Conservation (phyloP, 2,329 filamentous ascomycete genomes). For the Claviceps spartinae region DNA sequence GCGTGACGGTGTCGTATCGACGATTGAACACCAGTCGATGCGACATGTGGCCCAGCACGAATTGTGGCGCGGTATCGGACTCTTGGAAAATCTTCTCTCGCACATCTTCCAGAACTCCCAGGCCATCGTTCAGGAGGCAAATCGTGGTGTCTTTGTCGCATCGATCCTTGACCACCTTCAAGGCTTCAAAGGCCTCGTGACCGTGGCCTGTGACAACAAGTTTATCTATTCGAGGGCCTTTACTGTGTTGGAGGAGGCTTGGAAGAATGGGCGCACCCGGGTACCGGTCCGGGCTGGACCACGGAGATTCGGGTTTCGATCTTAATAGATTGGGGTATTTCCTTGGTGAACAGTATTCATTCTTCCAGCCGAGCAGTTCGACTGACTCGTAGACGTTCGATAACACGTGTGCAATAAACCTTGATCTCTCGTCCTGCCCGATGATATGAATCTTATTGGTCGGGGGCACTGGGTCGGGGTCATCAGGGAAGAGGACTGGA, state of each 20-base stretch:
- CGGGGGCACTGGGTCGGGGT: conserved; percentile 16
- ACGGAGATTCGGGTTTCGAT: conserved; percentile 9
- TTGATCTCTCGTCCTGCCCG: conserved; percentile 26
- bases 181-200: conserved; percentile 41
- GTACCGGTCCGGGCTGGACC: conserved; percentile 5
- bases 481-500: conserved; percentile 21
- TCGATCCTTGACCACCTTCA: conserved; percentile 49
- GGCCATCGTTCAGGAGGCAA: conserved; percentile 65
- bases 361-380: conserved; percentile 19
- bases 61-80: conserved; percentile 51
- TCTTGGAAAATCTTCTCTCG: conserved; percentile 59
- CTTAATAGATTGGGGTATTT: conserved; percentile 20
- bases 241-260: conserved; percentile 6
- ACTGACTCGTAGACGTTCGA: conserved; percentile 28
- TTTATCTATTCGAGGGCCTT: conserved; percentile 48
- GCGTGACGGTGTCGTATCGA: conserved; percentile 24
- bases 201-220: conserved; percentile 50
- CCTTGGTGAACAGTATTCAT: conserved; percentile 8
- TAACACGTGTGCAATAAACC: conserved; percentile 27
- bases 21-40: conserved; percentile 31
- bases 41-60: conserved; percentile 55
- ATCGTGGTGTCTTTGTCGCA: conserved; percentile 58
- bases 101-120: conserved; percentile 71
- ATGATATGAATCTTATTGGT: conserved; percentile 28
- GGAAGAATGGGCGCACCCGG: too few species aligned